Conservation (phyloP, 1,139 yeast species). For the Eremothecium cymbalariae region DNA sequence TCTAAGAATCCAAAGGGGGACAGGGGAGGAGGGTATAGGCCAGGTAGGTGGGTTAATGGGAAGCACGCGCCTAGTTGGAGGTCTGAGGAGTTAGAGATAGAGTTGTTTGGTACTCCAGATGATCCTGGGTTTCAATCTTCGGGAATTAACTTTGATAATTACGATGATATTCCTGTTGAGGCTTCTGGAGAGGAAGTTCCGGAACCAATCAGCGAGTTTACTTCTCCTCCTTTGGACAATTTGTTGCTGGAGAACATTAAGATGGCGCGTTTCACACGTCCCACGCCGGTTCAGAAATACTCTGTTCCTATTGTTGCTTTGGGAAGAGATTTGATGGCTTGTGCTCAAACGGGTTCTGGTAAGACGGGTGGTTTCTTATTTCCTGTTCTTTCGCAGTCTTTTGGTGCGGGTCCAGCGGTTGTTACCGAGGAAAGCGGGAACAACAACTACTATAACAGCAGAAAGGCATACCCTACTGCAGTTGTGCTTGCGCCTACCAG, state of each 20-base stretch:
- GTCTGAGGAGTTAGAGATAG: conserved; percentile 64
- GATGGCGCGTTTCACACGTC: conserved; percentile 84
- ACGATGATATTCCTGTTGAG: conserved; percentile 97
- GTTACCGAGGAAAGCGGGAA: conserved; percentile 37
- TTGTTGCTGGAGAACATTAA: conserved; percentile 80
- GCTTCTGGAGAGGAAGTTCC: conserved; percentile 95
- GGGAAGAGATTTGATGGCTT: conserved; percentile 98
- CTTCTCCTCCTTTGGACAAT: conserved; percentile 85
- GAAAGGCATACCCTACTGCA: conserved; percentile 89
- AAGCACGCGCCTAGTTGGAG: conserved; percentile 76
- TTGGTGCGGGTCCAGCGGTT: conserved; percentile 78
- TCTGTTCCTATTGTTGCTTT: conserved; percentile 94
- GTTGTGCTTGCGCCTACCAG: conserved; percentile 97
- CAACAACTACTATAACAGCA: conserved; percentile 44
- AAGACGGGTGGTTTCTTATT: conserved; percentile 98
- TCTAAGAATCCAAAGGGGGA: conserved; percentile 38
- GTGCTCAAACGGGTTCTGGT: conserved; percentile 99
- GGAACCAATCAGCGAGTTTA: conserved; percentile 81
- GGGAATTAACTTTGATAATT: conserved; percentile 97
- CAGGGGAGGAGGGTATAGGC: conserved; percentile 33
- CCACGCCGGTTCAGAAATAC: conserved; percentile 98
- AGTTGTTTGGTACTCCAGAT: conserved; percentile 80
- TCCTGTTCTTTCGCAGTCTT: conserved; percentile 93
- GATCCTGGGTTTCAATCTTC: conserved; percentile 81
- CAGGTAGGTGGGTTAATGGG: conserved; percentile 80